Evolutionary conservation across 352 stramenopile species (phyloP), one percentile per base, ranked within the genome.

Genomic region (Globisporangium carolinianum): DNA sequence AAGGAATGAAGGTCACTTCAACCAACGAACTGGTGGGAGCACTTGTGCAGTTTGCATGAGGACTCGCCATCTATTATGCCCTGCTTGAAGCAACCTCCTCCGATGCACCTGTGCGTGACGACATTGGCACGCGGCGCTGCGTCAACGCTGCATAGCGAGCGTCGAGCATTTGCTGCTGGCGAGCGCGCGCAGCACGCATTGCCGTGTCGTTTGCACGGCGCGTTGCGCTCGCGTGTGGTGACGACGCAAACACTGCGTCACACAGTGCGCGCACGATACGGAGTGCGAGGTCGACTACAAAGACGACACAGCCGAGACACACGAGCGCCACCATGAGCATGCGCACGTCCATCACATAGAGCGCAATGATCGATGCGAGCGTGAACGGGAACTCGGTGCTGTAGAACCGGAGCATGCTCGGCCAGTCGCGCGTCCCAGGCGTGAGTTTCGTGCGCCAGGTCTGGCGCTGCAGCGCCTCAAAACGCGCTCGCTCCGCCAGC

Each of bases 171-270:
- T 65, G 66, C 35, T 61, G 68, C 43, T 76, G 71, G 46, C 66
- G 65, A 6, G 69, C 14, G 15, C 71, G 66, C 39, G 71, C 66
- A 94, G 65, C 53, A 83, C 64, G 65, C 80, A 95, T 53, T 68
- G 69, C 73, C 95, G 73, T 63, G 71, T 98, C 91, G 65, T 84
- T 64, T 14, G 58, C 39, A n/a, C 47, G 50, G 6, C 48, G 47
- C 24, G n/a, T 52, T 2, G 35, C 37, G 9, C 4, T 41, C 4
- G 17, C 43, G 7, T 58, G 47, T 81, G 7, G 76, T 79, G 17
- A 96, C 60, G 61, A 93, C 73, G 18, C 75, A 83, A 35, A 57
- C 87, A 39, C 1, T 43, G 57, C n/a, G 6, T 55, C 39, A 36
- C 50, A 47, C 0, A 72, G 11, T 6, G 48, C 48, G 0, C 62